Evolutionary conservation across 805 yeast genomes (phyloP).

Genomic region (Aciculoconidium aculeatum): DNA sequence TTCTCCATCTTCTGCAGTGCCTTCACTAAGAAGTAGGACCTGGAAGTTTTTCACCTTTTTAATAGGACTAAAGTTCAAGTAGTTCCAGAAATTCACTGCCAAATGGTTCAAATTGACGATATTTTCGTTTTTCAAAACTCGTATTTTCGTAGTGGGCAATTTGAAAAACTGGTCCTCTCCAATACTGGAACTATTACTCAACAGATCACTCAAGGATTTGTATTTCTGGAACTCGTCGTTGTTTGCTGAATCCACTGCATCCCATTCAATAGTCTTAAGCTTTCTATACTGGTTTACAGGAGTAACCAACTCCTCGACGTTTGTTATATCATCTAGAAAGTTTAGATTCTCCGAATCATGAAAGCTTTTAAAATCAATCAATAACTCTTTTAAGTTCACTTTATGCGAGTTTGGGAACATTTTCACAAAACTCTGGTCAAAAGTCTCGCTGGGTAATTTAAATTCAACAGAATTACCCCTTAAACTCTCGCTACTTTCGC

Average conservation of each 20-base stretch:
- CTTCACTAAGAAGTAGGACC: constrained; percentile 41
- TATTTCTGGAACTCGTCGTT: constrained; percentile 17
- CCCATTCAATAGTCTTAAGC: constrained; percentile 30
- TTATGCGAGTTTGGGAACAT: constrained; percentile 29
- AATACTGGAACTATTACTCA: constrained; percentile 6
- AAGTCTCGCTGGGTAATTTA: constrained; percentile 10
- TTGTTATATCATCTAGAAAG: constrained; percentile 34
- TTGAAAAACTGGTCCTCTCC: constrained; percentile 18
- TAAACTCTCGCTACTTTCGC: neutral
- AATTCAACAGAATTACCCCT: constrained; percentile 1
- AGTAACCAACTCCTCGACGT: constrained; percentile 21
- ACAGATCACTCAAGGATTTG: constrained; percentile 12
- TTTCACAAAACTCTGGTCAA: constrained; percentile 16
- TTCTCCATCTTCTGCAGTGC: constrained; percentile 14
- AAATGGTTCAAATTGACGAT: constrained; percentile 41
- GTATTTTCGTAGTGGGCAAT: constrained; percentile 22
- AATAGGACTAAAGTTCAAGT: constrained; percentile 51
- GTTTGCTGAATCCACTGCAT: constrained; percentile 17
- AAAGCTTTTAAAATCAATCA: constrained; percentile 18
- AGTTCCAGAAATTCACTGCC: constrained; percentile 51
- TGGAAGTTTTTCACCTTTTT: constrained; percentile 46
- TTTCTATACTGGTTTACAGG: constrained; percentile 18
- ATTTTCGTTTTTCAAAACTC: constrained; percentile 29
- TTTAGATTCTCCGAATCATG: constrained; percentile 17
- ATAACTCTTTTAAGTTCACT: constrained; percentile 29